phyloP scores from a whole-genome alignment of 169 alveolate genomes.

The Eimeria acervulina region DNA sequence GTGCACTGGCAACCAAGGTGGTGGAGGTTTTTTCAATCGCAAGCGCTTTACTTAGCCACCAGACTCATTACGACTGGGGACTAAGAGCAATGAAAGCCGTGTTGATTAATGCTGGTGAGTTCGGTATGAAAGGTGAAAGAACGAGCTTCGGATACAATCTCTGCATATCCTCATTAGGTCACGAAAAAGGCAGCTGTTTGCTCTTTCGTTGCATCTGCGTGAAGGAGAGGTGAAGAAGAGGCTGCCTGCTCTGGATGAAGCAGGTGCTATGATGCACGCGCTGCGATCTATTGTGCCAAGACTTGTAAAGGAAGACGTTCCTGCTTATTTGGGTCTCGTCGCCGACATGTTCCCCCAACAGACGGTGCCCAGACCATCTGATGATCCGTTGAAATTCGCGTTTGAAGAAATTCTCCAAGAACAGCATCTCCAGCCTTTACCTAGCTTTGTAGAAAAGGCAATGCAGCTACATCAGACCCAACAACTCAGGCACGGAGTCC shows the following conservation, averaged over 20 bases:
- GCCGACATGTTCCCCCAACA: slow-evolving; percentile 96
- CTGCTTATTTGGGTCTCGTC: slow-evolving; percentile 95
- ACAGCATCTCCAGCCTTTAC: slow-evolving; percentile 88
- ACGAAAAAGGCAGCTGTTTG: not conserved
- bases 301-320: slow-evolving; percentile 93
- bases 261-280: slow-evolving; percentile 95
- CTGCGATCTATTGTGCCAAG: slow-evolving; percentile 96
- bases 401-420: slow-evolving; percentile 47
- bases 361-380: slow-evolving; percentile 87
- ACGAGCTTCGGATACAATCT: not conserved
- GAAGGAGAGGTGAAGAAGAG: slow-evolving; percentile 79
- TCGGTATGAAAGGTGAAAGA: slow-evolving; percentile 81
- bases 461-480: slow-evolving; percentile 96
- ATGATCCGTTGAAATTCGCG: slow-evolving; percentile 21
- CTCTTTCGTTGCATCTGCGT: not conserved
- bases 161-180: not conserved
- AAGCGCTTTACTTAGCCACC: slow-evolving; percentile 93
- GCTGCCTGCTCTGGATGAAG: slow-evolving; percentile 93
- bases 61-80: slow-evolving; percentile 98
- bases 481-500: slow-evolving; percentile 96
- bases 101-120: slow-evolving; percentile 97
- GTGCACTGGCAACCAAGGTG: slow-evolving; percentile 95
- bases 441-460: slow-evolving; percentile 93
- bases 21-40: slow-evolving; percentile 94
- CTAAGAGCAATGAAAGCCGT: slow-evolving; percentile 98